Percentiles rank a stretch among this genome's conserved stretches.
These are phyloP conservation scores for Vigna reflexopilosa DNA, from an alignment of 306 rosid species.

Conservation along the genomic window DNA sequence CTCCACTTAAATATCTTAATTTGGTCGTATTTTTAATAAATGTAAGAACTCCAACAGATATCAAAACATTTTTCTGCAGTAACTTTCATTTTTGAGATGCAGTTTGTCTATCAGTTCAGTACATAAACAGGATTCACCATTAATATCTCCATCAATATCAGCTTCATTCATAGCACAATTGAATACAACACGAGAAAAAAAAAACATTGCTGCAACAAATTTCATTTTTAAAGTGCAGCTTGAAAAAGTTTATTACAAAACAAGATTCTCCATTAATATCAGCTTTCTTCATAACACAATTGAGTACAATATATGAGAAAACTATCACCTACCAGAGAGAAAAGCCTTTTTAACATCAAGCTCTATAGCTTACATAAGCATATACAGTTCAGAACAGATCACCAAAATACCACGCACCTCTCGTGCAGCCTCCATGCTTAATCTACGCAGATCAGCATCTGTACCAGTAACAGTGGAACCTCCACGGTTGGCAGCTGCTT, in stretches of 20 bases:
- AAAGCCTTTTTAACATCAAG: constrained; percentile 11
- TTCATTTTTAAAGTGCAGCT: constrained; percentile 1
- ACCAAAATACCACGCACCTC: constrained; percentile 63
- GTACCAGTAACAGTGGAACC: constrained; percentile 97
- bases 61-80: constrained; percentile 11
- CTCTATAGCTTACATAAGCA: constrained; percentile 17
- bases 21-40: too few relatives aligned
- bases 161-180: constrained; percentile 15
- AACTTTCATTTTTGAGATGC: constrained; percentile 5
- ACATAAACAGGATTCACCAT: background rate
- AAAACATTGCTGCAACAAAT: constrained; percentile 23
- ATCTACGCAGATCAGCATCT: constrained; percentile 98
- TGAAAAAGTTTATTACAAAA: background rate
- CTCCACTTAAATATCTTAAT: too few relatives aligned
- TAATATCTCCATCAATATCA: constrained; percentile 19
- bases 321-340: background rate
- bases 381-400: constrained; percentile 34
- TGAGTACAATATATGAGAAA: background rate
- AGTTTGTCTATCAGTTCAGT: constrained; percentile 10
- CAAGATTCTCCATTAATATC: constrained; percentile 21
- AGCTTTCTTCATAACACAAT: constrained; percentile 26
- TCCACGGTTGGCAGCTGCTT: constrained; percentile 72
- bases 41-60: background rate
- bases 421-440: constrained; percentile 99
- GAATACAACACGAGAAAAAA: background rate